Evolutionary conservation across 2,329 filamentous ascomycete genomes (phyloP).

Genomic region (Neoascochyta sp.): DNA sequence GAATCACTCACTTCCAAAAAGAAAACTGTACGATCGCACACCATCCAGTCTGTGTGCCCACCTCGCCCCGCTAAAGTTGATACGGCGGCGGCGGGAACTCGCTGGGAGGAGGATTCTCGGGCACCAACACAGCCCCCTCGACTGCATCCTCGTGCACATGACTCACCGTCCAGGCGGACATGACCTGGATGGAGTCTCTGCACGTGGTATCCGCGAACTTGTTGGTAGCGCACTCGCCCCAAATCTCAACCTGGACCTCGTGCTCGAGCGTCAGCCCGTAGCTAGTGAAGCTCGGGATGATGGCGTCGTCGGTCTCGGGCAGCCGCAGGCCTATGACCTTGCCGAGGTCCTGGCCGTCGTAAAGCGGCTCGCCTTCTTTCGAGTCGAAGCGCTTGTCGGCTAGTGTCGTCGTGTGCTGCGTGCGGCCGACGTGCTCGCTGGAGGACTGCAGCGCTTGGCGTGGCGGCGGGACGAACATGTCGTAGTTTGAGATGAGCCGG

Average conservation of each 20-base stretch:
- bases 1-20: too few relatives aligned
- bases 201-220: slow-evolving; percentile 17
- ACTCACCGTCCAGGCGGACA: slow-evolving; percentile 11
- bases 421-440: slow-evolving; percentile 6
- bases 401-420: slow-evolving; percentile 9
- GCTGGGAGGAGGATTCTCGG: slow-evolving; percentile 2
- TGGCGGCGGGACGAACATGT: slow-evolving; percentile 15
- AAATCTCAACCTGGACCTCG: slow-evolving; percentile 21
- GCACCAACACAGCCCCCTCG: background rate
- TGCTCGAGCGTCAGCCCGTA: slow-evolving; percentile 25
- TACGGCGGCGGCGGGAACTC: slow-evolving; percentile 9
- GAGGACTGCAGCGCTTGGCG: slow-evolving; percentile 2
- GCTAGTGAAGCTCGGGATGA: slow-evolving; percentile 23
- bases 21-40: too few relatives aligned
- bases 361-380: slow-evolving; percentile 11
- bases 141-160: background rate
- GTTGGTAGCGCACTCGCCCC: slow-evolving; percentile 26
- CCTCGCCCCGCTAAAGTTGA: too few relatives aligned
- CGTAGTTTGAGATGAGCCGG: slow-evolving; percentile 12
- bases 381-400: slow-evolving; percentile 17
- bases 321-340: slow-evolving; percentile 9
- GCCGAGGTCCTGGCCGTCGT: slow-evolving; percentile 14
- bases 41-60: too few relatives aligned
- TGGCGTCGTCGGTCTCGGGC: slow-evolving; percentile 2
- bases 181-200: slow-evolving; percentile 16